Evolutionary conservation across 179 eudicot species (phyloP).

Genomic region (Nepenthes alata): DNA sequence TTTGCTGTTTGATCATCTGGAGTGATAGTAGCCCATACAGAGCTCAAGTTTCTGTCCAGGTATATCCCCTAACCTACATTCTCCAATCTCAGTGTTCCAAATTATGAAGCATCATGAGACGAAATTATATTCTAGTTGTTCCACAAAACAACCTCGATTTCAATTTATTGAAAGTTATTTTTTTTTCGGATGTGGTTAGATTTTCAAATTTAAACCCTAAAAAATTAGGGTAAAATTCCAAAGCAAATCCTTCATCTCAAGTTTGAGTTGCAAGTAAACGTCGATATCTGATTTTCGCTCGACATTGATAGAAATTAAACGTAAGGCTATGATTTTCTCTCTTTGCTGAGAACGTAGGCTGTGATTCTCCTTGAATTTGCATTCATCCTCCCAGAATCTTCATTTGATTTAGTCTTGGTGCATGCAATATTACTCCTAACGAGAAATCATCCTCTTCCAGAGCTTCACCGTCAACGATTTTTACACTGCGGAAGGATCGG

Average conservation of each 20-base stretch:
- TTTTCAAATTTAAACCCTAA: not conserved
- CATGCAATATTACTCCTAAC: not conserved
- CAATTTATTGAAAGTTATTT: too few relatives aligned
- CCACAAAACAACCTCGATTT: too few relatives aligned
- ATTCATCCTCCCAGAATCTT: not conserved
- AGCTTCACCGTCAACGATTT: constrained; percentile 30
- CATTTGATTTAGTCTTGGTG: not conserved
- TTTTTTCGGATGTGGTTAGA: not conserved
- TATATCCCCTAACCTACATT: constrained; percentile 4
- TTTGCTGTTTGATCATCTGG: constrained; percentile 50
- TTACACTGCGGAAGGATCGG: constrained; percentile 47
- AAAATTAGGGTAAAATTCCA: too few relatives aligned
- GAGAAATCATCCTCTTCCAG: constrained; percentile 15
- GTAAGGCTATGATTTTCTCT: not conserved
- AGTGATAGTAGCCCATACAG: constrained; percentile 34
- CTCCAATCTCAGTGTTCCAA: not conserved
- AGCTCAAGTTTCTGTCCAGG: constrained; percentile 37
- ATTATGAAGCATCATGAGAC: not conserved
- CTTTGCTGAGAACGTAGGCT: not conserved
- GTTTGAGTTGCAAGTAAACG: not conserved
- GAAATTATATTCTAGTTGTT: too few relatives aligned
- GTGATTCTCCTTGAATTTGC: not conserved
- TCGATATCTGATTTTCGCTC: not conserved
- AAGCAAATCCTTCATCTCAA: too few relatives aligned
- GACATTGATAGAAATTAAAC: not conserved